Evolutionary conservation across 164 flowering plant genomes (phyloP), one percentile per base, ranked within the genome.

Genomic region (Stephania cephalantha): DNA sequence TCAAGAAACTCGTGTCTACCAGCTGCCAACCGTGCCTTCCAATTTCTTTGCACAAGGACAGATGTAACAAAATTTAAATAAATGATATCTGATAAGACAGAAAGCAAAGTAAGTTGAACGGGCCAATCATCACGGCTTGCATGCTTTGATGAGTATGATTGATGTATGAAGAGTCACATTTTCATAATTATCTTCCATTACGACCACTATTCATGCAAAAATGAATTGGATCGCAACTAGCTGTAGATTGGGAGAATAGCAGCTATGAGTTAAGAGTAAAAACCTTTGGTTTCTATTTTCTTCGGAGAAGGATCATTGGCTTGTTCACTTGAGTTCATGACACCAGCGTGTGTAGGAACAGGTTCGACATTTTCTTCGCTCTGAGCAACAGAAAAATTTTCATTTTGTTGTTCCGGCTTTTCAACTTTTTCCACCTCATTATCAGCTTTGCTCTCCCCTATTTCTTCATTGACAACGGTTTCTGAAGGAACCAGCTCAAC

Each of bases 211-310:
- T 50, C 55, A 50, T 50, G 55, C 15, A 8, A 50, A 50, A 50
- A 50, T 7, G 55, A 11, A 50, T 8, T 35, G 12, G 15, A 50
- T 50, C 9, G 55, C 55, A 50, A 50, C 55, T 50, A 58, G n/a
- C 65, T 17, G 17, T 15, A 15, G 6, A 58, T 15, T 58, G 22
- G 3, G 5, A 17, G n/a, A 58, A 58, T 18, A 15, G 65, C 65
- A 58, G 15, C 17, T 17, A 58, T 58, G 12, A 50, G 55, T 50
- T 17, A 45, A 58, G 69, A 66, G 48, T 67, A 67, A 46, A 65
- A 78, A 91, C 98, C 97, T 94, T 84, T 86, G 35, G 82, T 61
- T 8, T 72, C 46, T 72, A 67, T 82, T 75, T 83, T 88, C 65
- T 77, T 72, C 15, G 85, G 48, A 22, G 81, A 70, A 46, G 82